These are phyloP conservation scores for Acaromyces ingoldii DNA, from an alignment of 1,284 basidiomycete species.

Conservation along the genomic window DNA sequence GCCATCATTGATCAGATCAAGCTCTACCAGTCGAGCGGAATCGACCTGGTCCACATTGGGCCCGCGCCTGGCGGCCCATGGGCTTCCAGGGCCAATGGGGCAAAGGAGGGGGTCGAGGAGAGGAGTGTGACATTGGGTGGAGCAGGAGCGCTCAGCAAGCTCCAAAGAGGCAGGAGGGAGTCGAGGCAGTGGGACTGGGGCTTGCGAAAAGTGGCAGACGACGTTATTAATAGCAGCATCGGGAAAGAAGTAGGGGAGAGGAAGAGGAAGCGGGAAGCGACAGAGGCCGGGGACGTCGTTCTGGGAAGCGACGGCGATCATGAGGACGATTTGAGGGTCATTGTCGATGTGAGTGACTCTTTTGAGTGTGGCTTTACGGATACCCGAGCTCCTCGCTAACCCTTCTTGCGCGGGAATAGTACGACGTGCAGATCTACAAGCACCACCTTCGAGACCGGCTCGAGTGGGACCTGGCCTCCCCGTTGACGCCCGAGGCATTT, in stretches of 20 bases:
- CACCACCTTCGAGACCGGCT: slow-evolving; percentile 88
- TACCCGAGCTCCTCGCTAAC: neutral
- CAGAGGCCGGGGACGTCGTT: neutral
- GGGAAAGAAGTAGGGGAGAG: neutral
- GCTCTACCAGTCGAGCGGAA: slow-evolving; percentile 68
- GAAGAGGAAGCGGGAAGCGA: neutral
- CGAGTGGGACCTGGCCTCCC: slow-evolving; percentile 94
- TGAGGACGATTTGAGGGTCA: slow-evolving; percentile 46
- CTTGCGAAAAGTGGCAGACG: too few relatives aligned
- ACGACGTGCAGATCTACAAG: slow-evolving; percentile 94
- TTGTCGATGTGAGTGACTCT: slow-evolving; percentile 24
- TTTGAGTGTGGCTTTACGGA: neutral
- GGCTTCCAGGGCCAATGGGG: slow-evolving; percentile 18
- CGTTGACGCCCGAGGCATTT: slow-evolving; percentile 83
- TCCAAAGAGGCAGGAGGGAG: too few relatives aligned
- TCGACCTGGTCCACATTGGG: slow-evolving; percentile 63
- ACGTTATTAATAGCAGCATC: too few relatives aligned
- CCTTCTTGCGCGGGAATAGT: slow-evolving; percentile 56
- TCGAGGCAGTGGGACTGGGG: too few relatives aligned
- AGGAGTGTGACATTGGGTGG: slow-evolving; percentile 13
- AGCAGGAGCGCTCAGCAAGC: too few relatives aligned
- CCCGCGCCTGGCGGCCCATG: slow-evolving; percentile 46
- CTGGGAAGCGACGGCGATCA: slow-evolving; percentile 12
- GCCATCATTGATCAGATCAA: slow-evolving; percentile 86
- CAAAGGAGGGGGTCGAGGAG: slow-evolving; percentile 9